Conservation (phyloP, 306 rosid species). For the Abrus pulchellus region DNA sequence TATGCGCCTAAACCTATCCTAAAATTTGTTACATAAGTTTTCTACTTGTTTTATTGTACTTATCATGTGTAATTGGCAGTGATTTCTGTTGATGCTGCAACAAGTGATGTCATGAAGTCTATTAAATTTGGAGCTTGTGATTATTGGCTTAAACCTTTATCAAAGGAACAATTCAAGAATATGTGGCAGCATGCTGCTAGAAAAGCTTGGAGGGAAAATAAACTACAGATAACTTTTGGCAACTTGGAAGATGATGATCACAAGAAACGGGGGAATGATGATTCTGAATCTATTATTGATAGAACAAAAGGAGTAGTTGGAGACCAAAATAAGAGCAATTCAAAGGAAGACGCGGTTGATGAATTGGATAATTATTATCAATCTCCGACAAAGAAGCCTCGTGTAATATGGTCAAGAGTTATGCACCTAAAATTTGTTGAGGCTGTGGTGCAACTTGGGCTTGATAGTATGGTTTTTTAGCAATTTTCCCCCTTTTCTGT, state of each 20-base stretch:
- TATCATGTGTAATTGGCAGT: constrained; percentile 48
- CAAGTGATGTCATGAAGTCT: constrained; percentile 56
- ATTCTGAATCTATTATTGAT: constrained; percentile 58
- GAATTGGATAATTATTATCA: constrained; percentile 54
- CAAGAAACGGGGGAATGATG: constrained; percentile 50
- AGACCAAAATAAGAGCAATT: constrained; percentile 40
- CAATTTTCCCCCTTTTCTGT: background rate
- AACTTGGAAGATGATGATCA: constrained; percentile 58
- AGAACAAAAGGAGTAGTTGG: constrained; percentile 46
- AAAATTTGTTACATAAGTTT: background rate
- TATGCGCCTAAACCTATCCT: constrained; percentile 46
- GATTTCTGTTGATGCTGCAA: constrained; percentile 69
- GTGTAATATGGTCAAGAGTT: constrained; percentile 70
- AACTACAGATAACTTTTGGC: constrained; percentile 55
- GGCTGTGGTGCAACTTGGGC: constrained; percentile 70
- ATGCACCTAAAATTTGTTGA: constrained; percentile 64
- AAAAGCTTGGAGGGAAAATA: constrained; percentile 52
- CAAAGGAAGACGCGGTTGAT: constrained; percentile 41
- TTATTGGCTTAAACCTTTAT: constrained; percentile 69
- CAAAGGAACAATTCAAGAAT: constrained; percentile 55
- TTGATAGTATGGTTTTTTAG: constrained; percentile 65
- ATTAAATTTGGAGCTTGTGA: constrained; percentile 68
- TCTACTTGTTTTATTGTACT: background rate
- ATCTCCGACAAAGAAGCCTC: constrained; percentile 56
- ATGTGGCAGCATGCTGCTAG: constrained; percentile 72